Evolutionary conservation across 805 yeast species (phyloP).

Genomic region (Cyberlindnera lachancei): DNA sequence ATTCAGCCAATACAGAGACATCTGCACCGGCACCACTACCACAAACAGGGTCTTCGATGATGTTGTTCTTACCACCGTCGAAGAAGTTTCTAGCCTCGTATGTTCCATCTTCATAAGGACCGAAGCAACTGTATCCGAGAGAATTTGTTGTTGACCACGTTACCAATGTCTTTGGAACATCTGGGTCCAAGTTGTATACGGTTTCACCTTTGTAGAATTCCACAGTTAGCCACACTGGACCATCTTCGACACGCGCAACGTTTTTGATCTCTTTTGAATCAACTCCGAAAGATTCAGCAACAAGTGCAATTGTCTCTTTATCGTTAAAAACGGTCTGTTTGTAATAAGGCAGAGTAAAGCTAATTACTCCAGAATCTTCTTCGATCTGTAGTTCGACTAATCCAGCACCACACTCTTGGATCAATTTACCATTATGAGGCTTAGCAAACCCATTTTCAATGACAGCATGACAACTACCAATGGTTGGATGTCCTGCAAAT

Average conservation of each 20-base stretch:
- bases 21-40: constrained; percentile 41
- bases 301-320: constrained; percentile 11
- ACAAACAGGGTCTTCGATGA: constrained; percentile 48
- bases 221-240: constrained; percentile 39
- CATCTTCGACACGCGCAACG: constrained; percentile 32
- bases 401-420: constrained; percentile 42
- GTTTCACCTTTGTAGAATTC: constrained; percentile 25
- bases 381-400: constrained; percentile 27
- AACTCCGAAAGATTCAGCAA: constrained; percentile 11
- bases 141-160: constrained; percentile 12
- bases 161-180: constrained; percentile 24
- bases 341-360: constrained; percentile 23
- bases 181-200: constrained; percentile 28
- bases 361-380: constrained; percentile 14
- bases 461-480: constrained; percentile 44
- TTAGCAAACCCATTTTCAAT: constrained; percentile 30
- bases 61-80: constrained; percentile 23
- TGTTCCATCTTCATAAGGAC: constrained; percentile 16
- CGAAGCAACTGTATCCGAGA: constrained; percentile 34
- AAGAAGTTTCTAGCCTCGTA: constrained; percentile 38
- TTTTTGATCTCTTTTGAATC: constrained; percentile 4
- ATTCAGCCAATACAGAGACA: constrained; percentile 22
- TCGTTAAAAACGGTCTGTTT: constrained; percentile 1
- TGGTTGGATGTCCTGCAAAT: constrained; percentile 61
- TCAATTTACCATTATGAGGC: constrained; percentile 22